Conservation (phyloP, 768 basidiomycete species). For the Tulasnella sp. region DNA sequence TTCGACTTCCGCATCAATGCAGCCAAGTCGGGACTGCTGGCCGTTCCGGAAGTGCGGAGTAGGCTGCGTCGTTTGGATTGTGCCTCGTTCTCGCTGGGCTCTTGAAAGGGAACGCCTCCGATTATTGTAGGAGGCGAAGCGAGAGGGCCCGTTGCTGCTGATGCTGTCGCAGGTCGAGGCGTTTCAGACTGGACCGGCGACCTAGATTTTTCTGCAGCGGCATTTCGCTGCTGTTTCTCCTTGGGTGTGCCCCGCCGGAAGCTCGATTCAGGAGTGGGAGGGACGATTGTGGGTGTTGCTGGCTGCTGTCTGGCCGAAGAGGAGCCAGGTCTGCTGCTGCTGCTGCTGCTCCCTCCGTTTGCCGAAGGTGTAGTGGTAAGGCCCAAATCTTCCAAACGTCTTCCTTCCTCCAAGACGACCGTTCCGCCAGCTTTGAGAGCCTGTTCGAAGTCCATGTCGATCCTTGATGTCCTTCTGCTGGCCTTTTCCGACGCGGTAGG, state of each 20-base stretch:
- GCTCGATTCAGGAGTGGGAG: conserved; percentile 51
- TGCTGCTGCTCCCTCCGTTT: conserved; percentile 29
- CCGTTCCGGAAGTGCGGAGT: conserved; percentile 83
- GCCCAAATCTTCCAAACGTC: conserved; percentile 67
- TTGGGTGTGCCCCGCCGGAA: conserved; percentile 35
- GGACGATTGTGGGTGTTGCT: conserved; percentile 59
- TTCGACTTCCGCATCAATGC: conserved; percentile 82
- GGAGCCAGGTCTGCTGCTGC: not conserved
- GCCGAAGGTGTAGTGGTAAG: conserved; percentile 45
- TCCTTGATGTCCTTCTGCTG: conserved; percentile 58
- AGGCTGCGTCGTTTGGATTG: conserved; percentile 77
- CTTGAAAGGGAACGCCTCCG: conserved; percentile 43
- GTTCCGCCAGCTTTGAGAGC: conserved; percentile 66
- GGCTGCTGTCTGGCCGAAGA: conserved; percentile 47
- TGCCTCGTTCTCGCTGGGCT: conserved; percentile 50
- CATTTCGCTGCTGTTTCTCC: conserved; percentile 38
- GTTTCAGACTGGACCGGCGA: conserved; percentile 8
- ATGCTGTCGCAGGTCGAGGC: conserved; percentile 30
- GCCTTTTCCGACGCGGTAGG: conserved; percentile 14
- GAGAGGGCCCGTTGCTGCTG: conserved; percentile 41
- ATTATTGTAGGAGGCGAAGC: conserved; percentile 43
- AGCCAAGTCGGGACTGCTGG: conserved; percentile 87
- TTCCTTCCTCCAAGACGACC: conserved; percentile 62
- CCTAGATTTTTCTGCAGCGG: conserved; percentile 33
- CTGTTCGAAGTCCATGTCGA: conserved; percentile 79